Conservation (phyloP, 768 basidiomycete genomes). For the Auriculariales sp. region DNA sequence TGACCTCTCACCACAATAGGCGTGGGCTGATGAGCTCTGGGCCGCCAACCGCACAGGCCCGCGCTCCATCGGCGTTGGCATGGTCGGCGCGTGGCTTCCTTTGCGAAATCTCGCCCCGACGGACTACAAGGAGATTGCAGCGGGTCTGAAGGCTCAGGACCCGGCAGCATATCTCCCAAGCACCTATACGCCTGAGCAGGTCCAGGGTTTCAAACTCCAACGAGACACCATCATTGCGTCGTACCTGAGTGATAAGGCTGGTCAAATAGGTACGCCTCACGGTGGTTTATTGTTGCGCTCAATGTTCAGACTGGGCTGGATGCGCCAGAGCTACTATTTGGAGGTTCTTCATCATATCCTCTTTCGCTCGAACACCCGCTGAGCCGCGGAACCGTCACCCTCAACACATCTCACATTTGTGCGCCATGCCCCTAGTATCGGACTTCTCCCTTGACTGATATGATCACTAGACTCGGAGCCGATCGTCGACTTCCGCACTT, state of each 20-base stretch:
- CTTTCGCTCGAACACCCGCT: neutral
- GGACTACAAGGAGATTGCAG: neutral
- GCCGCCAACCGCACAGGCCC: neutral
- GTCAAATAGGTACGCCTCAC: no score
- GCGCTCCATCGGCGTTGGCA: neutral
- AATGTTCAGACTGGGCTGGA: no score
- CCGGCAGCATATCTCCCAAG: neutral
- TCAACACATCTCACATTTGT: neutral
- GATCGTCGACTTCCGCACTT: neutral
- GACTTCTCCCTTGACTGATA: no score
- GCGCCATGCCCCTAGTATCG: no score
- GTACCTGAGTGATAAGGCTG: neutral
- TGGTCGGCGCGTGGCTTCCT: neutral
- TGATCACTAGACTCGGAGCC: no score
- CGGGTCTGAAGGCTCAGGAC: neutral
- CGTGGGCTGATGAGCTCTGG: neutral
- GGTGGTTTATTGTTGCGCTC: no score
- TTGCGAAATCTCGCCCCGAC: neutral
- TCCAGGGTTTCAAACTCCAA: neutral
- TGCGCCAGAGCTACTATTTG: neutral
- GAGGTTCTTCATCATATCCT: neutral
- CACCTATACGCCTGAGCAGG: neutral
- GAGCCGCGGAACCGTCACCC: neutral
- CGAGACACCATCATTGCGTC: neutral
- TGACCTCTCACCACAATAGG: neutral